Evolutionary conservation across 2,329 filamentous ascomycete genomes (phyloP).

Genomic region (Claviceps cyperi): DNA sequence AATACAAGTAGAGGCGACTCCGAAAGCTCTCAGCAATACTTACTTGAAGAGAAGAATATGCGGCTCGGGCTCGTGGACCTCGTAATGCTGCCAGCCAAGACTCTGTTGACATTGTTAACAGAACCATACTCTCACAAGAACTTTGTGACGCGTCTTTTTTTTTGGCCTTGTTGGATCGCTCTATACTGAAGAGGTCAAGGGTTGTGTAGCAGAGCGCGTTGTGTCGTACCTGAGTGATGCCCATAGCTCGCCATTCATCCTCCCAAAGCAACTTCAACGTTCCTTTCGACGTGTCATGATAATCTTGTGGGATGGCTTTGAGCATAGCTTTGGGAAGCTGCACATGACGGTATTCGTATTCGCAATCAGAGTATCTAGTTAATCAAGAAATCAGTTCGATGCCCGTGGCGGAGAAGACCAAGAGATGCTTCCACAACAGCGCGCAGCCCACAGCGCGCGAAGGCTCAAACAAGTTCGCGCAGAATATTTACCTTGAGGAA

Average conservation of each 20-base stretch:
- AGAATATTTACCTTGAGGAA: conserved; percentile 55
- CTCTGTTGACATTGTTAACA: conserved; percentile 42
- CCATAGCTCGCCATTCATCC: conserved; percentile 92
- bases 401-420: not conserved
- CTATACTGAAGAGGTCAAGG: not conserved
- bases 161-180: not conserved
- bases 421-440: not conserved
- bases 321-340: conserved; percentile 97
- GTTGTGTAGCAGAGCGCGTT: not conserved
- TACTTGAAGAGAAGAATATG: conserved; percentile 99
- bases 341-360: conserved; percentile 95
- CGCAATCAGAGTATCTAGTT: conserved; percentile 73
- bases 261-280: conserved; percentile 96
- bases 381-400: not conserved
- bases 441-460: not conserved
- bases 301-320: conserved; percentile 88
- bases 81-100: conserved; percentile 97
- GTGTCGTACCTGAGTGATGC: conserved; percentile 79
- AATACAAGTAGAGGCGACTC: not conserved
- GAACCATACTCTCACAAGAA: not conserved
- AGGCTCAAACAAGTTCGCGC: not conserved
- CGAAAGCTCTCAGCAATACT: not conserved
- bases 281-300: conserved; percentile 77
- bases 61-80: conserved; percentile 96
- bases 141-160: not conserved